Evolutionary conservation across 2,329 filamentous ascomycete genomes (phyloP).

Genomic region (Talaromyces sp.): DNA sequence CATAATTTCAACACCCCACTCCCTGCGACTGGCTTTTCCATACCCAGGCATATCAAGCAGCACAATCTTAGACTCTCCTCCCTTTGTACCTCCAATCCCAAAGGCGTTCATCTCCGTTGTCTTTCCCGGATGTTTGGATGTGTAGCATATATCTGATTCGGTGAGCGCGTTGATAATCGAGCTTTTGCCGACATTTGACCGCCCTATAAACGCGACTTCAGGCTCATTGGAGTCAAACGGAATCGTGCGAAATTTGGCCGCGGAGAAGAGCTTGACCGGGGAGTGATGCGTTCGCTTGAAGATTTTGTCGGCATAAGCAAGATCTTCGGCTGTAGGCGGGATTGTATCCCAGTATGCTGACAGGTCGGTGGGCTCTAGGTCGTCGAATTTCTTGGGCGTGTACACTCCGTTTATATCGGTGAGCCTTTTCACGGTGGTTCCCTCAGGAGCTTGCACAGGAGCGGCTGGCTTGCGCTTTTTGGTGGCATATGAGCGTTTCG

Average conservation of each 20-base stretch:
- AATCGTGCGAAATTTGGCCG: conserved; percentile 55
- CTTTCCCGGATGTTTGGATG: conserved; percentile 54
- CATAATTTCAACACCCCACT: conserved; percentile 63
- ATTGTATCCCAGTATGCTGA: conserved; percentile 49
- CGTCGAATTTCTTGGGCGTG: conserved; percentile 15
- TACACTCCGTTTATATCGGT: not conserved
- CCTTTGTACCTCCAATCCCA: conserved; percentile 48
- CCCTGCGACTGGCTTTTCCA: conserved; percentile 53
- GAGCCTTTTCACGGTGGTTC: not conserved
- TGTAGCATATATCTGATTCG: conserved; percentile 46
- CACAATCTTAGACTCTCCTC: conserved; percentile 44
- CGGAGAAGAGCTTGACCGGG: conserved; percentile 54
- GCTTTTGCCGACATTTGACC: conserved; percentile 66
- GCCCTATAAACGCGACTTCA: conserved; percentile 62
- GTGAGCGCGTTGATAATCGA: conserved; percentile 61
- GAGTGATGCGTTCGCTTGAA: conserved; percentile 42
- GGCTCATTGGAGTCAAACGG: conserved; percentile 48
- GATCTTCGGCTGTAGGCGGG: conserved; percentile 38
- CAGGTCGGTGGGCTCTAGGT: conserved; percentile 26
- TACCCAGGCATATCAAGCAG: conserved; percentile 70
- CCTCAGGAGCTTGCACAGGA: too few relatives aligned
- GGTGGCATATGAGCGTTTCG: not conserved
- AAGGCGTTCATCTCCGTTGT: conserved; percentile 64
- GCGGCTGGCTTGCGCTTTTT: not conserved
- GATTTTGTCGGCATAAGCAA: conserved; percentile 40